phyloP scores from a whole-genome alignment of 805 yeast genomes.

The Kodamaea leandrae region DNA sequence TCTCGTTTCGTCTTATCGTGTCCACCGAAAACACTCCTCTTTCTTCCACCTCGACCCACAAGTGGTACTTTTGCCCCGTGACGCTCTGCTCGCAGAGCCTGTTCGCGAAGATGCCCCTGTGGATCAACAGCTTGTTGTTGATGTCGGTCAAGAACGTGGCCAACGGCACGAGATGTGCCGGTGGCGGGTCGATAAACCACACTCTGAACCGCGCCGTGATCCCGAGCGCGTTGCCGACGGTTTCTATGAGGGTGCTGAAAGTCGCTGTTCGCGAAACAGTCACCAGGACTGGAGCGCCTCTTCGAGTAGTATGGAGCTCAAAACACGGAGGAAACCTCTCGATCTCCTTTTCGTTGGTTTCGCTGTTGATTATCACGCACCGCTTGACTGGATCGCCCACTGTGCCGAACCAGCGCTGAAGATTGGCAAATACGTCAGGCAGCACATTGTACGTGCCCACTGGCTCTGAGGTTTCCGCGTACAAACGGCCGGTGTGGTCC shows the following conservation, averaged over 20 bases:
- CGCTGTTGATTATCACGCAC: conserved; percentile 22
- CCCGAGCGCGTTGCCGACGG: conserved; percentile 16
- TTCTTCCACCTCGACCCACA: conserved; percentile 20
- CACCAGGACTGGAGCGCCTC: conserved; percentile 13
- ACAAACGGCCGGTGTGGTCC: conserved; percentile 45
- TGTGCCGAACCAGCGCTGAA: conserved; percentile 56
- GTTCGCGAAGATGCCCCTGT: conserved; percentile 19
- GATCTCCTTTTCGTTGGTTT: conserved; percentile 26
- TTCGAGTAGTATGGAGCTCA: conserved; percentile 29
- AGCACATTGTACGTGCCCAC: conserved; percentile 32
- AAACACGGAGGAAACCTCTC: conserved; percentile 39
- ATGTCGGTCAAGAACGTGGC: conserved; percentile 29
- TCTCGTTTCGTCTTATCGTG: background rate
- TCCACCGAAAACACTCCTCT: conserved; percentile 2
- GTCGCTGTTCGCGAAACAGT: conserved; percentile 33
- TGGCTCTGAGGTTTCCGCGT: conserved; percentile 21
- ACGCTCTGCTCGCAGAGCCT: conserved; percentile 34
- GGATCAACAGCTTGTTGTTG: conserved; percentile 27
- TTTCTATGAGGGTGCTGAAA: conserved; percentile 30
- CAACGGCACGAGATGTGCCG: conserved; percentile 23
- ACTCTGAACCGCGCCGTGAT: conserved; percentile 26
- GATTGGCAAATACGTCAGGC: conserved; percentile 42
- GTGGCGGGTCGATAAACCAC: conserved; percentile 35
- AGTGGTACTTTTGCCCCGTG: conserved; percentile 20
- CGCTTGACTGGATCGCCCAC: conserved; percentile 36